Percentiles rank a stretch among this genome's conserved stretches.
These are phyloP conservation scores for Citrus maxima DNA, from an alignment of 345 rosid genomes.

Conservation along the genomic window DNA sequence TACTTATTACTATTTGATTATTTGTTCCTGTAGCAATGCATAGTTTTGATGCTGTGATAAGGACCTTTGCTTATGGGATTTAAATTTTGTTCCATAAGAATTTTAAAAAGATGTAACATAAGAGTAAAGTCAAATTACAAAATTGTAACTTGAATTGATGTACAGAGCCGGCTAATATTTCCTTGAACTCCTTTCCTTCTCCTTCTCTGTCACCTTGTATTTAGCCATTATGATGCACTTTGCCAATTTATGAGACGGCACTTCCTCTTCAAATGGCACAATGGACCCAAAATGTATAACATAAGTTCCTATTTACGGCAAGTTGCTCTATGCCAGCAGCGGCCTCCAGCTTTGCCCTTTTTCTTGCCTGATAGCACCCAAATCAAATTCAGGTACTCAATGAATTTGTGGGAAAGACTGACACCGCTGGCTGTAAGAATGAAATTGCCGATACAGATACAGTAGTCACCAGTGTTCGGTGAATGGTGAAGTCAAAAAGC, in stretches of 20 bases:
- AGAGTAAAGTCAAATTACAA: conserved; percentile 5
- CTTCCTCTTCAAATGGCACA: conserved; percentile 17
- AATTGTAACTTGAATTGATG: conserved; percentile 16
- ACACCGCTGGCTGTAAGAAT: too few relatives aligned
- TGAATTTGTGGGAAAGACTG: too few relatives aligned
- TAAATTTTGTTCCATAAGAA: not conserved
- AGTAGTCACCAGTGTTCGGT: too few relatives aligned
- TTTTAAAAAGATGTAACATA: not conserved
- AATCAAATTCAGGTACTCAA: conserved; percentile 22
- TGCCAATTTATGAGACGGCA: conserved; percentile 21
- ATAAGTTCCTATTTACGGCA: conserved; percentile 19
- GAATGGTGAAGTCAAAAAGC: too few relatives aligned
- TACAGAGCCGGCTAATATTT: conserved; percentile 20
- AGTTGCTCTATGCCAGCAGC: conserved; percentile 17
- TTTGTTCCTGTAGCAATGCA: not conserved
- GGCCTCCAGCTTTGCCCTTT: conserved; percentile 33
- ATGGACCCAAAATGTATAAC: conserved; percentile 29
- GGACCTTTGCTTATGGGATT: not conserved
- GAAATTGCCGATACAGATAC: too few relatives aligned
- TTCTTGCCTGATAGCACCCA: conserved; percentile 39
- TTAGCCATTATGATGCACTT: conserved; percentile 19
- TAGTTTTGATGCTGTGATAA: not conserved
- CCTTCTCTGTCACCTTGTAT: conserved; percentile 8
- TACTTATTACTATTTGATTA: not conserved
- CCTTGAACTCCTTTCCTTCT: conserved; percentile 6